Evolutionary conservation across 2,329 filamentous ascomycete species (phyloP), one percentile per base, ranked within the genome.

Genomic region (Ceratocystis smalleyi): DNA sequence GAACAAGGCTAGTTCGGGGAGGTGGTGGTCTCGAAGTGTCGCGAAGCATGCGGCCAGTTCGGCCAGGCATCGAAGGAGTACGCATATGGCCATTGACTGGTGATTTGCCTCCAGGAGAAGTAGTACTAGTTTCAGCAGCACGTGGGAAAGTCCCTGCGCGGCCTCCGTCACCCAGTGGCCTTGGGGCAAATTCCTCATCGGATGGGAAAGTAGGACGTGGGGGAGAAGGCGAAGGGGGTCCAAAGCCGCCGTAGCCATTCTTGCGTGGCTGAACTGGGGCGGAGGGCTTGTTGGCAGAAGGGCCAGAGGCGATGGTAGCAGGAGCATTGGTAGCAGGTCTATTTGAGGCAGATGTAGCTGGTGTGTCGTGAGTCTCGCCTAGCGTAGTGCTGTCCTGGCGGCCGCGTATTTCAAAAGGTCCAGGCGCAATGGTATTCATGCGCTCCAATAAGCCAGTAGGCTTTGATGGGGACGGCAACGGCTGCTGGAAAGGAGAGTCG

Each of bases 381-480:
- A 64, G 40, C 49, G 49, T 54, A 68, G 68, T 68, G 68, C 70
- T 64, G 70, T 68, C 57, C 65, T 2, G 73, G 71, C 35, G 72
- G 70, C 47, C 73, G 75, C 68, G 74, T 73, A 67, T 72, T 68
- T 84, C 82, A 69, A 89, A 88, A 0, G 86, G 85, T 0, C 84
- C 85, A 1, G 85, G 83, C 1, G 82, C 78, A 70, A 88, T 85
- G 7, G 76, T 79, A 68, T 88, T 81, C 78, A 88, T 82, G 62
- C 83, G 80, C 67, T 82, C 79, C 69, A 87, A 70, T 32, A 89
- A 69, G 45, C 71, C 76, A 5, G 72, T 68, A 59, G 69, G 69
- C 32, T 68, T 68, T 17, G 68, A 64, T 7, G 82, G 81, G 67
- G 77, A 83, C 22, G 76, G 72, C 3, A 79, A 76, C 24, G 78